Percentiles rank a stretch among this genome's conserved stretches.
These are phyloP conservation scores for Aspergillus hortae DNA, from an alignment of 2,329 filamentous ascomycete species.

Conservation along the genomic window DNA sequence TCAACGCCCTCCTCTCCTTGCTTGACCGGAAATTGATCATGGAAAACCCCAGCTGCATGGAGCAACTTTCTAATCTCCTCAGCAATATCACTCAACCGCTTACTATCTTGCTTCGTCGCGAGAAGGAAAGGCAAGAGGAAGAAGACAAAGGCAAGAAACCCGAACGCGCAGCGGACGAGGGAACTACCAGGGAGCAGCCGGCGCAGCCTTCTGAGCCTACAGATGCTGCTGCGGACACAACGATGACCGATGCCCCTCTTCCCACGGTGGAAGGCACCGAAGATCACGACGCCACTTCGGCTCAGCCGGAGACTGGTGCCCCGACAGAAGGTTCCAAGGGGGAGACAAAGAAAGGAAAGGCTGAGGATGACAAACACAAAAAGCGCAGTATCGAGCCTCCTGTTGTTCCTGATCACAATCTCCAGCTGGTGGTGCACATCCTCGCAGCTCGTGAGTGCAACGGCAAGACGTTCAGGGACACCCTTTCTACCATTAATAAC, in stretches of 20 bases:
- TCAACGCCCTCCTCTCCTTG: constrained; percentile 84
- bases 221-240: constrained; percentile 33
- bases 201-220: constrained; percentile 23
- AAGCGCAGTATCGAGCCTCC: constrained; percentile 71
- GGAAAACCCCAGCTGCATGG: constrained; percentile 96
- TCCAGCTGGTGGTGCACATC: constrained; percentile 93
- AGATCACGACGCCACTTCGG: constrained; percentile 21
- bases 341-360: constrained; percentile 37
- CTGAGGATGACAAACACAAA: constrained; percentile 51
- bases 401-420: constrained; percentile 80
- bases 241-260: constrained; percentile 36
- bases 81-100: constrained; percentile 86
- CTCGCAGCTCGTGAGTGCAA: constrained; percentile 95
- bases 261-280: constrained; percentile 29
- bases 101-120: constrained; percentile 74
- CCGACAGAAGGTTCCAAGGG: constrained; percentile 21
- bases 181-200: constrained; percentile 17
- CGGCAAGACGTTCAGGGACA: constrained; percentile 96
- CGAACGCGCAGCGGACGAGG: constrained; percentile 22
- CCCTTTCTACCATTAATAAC: constrained; percentile 97
- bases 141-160: constrained; percentile 38
- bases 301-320: constrained; percentile 30
- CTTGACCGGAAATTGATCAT: constrained; percentile 93
- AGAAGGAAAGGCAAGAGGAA: constrained; percentile 65
- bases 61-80: constrained; percentile 79